Percentiles rank a stretch among this genome's conserved stretches.
phyloP scores from a whole-genome alignment of 164 flowering plant species.

The Dillenia suffruticosa region DNA sequence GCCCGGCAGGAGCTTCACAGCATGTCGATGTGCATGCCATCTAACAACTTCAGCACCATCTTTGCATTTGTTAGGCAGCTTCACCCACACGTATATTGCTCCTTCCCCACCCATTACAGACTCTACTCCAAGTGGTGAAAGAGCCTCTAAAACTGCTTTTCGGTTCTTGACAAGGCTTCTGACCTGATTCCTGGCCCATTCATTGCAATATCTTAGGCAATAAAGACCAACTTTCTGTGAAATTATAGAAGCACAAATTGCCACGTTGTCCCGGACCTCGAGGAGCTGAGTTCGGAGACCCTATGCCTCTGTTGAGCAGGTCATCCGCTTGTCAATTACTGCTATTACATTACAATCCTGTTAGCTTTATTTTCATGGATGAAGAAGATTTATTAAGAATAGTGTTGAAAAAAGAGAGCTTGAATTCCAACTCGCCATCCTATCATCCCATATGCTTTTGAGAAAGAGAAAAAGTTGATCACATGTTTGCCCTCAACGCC shows the following conservation, averaged over 20 bases:
- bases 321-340: conserved; percentile 54
- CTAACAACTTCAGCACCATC: conserved; percentile 72
- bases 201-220: conserved; percentile 69
- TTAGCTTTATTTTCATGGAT: too few species aligned
- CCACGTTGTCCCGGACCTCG: conserved; percentile 92
- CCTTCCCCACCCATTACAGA: conserved; percentile 97
- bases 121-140: conserved; percentile 71
- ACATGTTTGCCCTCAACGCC: conserved; percentile 89
- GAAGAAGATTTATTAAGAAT: too few species aligned
- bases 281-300: conserved; percentile 72
- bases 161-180: conserved; percentile 72
- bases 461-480: conserved; percentile 90
- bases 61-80: conserved; percentile 58
- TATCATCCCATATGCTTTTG: conserved; percentile 99
- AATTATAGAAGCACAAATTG: conserved; percentile 90
- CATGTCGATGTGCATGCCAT: conserved; percentile 76
- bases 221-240: conserved; percentile 79
- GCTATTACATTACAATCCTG: too few species aligned
- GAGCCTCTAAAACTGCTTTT: conserved; percentile 58
- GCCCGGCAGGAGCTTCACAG: conserved; percentile 81
- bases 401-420: too few species aligned
- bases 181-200: conserved; percentile 79
- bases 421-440: conserved; percentile 94
- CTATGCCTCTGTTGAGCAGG: conserved; percentile 73
- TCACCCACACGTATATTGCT: conserved; percentile 92